Evolutionary conservation across 2,329 filamentous ascomycete genomes (phyloP), one percentile per base, ranked within the genome.

Genomic region (Aureobasidium sp.): DNA sequence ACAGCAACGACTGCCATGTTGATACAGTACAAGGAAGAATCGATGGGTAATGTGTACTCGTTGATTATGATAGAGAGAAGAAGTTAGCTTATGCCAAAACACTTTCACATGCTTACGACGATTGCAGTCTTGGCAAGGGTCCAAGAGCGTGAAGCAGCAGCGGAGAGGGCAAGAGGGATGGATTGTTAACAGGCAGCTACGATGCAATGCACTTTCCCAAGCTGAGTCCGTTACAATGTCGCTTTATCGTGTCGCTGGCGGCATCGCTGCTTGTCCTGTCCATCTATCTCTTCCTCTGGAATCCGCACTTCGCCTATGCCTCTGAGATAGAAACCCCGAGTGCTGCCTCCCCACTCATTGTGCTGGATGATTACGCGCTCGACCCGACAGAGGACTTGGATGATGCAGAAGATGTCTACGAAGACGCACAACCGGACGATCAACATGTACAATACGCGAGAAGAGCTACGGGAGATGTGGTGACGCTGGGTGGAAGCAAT

Each of bases 141-240:
- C 30, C n/a, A 25, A 44, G 41, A 27, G 42, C 2, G 25, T 45
- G 25, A 29, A 29, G 21, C 21, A 21, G 21, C 21, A 25, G 11
- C 13, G 21, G 25, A 29, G 13, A 21, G 21, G 21, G 21, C 21
- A 21, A 29, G 42, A 45, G 42, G 5, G 8, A 41, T 2, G 30
- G 16, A 51, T 50, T 39, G 37, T 55, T 44, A 14, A 5, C 65
- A 27, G 65, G 68, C 13, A 64, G 5, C 69, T 49, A 49, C 59
- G 48, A 62, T 65, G 49, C 75, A 75, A 63, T 65, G 54, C 75
- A 75, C 70, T 76, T 75, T 68, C 74, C 73, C 36, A 76, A 86
- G 74, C 81, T 87, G 73, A 86, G 82, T 72, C 85, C 82, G 69
- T 77, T 89, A 67, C 89, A 89, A 77, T 87, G 85, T 76, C 86